phyloP scores from a whole-genome alignment of 495 filamentous ascomycete genomes.

The Penicillium robsamsonii region DNA sequence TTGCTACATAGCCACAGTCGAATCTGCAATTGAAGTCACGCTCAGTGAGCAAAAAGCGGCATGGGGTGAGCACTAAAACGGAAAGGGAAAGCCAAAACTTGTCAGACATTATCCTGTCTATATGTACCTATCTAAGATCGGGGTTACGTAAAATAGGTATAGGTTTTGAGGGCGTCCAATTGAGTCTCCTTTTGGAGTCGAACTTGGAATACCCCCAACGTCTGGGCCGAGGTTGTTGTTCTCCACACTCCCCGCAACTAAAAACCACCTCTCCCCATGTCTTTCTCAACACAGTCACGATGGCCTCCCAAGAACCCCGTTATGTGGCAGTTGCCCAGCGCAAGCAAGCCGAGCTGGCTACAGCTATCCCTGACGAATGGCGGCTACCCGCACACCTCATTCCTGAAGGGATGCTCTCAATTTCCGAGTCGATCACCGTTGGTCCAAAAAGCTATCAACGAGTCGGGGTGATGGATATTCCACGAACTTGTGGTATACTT shows the following conservation, averaged over 20 bases:
- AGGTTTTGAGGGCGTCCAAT: too few relatives aligned
- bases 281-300: conserved; percentile 8
- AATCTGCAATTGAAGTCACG: too few relatives aligned
- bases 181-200: too few relatives aligned
- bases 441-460: conserved; percentile 31
- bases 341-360: conserved; percentile 46
- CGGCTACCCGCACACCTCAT: conserved; percentile 34
- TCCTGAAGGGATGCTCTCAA: conserved; percentile 40
- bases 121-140: too few relatives aligned
- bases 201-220: neutral
- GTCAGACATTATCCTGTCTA: too few relatives aligned
- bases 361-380: conserved; percentile 51
- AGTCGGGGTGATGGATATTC: conserved; percentile 45
- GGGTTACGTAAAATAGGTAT: too few relatives aligned
- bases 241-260: conserved; percentile 7
- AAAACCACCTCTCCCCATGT: conserved; percentile 1
- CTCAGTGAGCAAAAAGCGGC: too few relatives aligned
- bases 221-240: conserved; percentile 5
- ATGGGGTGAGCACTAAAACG: too few relatives aligned
- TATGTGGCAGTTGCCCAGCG: conserved; percentile 39
- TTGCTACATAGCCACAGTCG: too few relatives aligned
- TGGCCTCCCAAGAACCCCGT: conserved; percentile 20
- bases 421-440: conserved; percentile 41
- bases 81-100: too few relatives aligned
- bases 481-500: conserved; percentile 51